These are phyloP conservation scores for Phenoliferia sp. DNA, from an alignment of 1,284 basidiomycete genomes.

Conservation along the genomic window DNA sequence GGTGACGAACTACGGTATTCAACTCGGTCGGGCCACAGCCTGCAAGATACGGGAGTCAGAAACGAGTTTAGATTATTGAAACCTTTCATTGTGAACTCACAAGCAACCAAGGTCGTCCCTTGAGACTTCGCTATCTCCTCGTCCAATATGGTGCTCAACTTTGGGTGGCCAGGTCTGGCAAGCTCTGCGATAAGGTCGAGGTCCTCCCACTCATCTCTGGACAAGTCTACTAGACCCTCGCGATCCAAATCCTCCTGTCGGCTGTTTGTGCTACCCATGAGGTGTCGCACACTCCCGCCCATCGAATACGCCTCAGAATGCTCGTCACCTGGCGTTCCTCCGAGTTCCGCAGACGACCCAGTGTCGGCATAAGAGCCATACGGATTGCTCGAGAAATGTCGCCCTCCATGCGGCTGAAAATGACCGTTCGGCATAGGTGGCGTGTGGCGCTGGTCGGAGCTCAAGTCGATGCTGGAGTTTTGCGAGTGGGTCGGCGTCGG, in stretches of 20 bases:
- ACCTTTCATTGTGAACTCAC: slow-evolving; percentile 19
- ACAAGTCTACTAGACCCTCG: slow-evolving; percentile 53
- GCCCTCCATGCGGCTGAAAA: not conserved
- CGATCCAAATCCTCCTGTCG: slow-evolving; percentile 20
- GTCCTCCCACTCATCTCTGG: slow-evolving; percentile 62
- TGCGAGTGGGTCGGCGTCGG: not conserved
- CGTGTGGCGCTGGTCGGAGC: not conserved
- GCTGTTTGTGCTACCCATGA: not conserved
- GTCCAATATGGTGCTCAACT: slow-evolving; percentile 37
- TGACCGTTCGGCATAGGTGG: not conserved
- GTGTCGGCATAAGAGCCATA: slow-evolving; percentile 1
- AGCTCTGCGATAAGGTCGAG: slow-evolving; percentile 63
- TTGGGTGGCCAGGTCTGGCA: slow-evolving; percentile 68
- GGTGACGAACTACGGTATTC: slow-evolving; percentile 34
- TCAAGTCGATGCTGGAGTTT: not conserved
- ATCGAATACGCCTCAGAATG: not conserved
- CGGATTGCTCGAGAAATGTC: not conserved
- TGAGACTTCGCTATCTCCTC: slow-evolving; percentile 31
- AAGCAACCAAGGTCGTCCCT: slow-evolving; percentile 34
- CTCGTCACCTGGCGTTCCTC: not conserved
- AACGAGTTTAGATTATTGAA: not conserved
- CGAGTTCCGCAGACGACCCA: slow-evolving; percentile 1
- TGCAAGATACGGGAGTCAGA: slow-evolving; percentile 1
- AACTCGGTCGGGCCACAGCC: slow-evolving; percentile 31
- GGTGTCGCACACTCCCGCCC: not conserved